Evolutionary conservation across 129 eudicot genomes (phyloP).

Genomic region (Saussurea involucrata): DNA sequence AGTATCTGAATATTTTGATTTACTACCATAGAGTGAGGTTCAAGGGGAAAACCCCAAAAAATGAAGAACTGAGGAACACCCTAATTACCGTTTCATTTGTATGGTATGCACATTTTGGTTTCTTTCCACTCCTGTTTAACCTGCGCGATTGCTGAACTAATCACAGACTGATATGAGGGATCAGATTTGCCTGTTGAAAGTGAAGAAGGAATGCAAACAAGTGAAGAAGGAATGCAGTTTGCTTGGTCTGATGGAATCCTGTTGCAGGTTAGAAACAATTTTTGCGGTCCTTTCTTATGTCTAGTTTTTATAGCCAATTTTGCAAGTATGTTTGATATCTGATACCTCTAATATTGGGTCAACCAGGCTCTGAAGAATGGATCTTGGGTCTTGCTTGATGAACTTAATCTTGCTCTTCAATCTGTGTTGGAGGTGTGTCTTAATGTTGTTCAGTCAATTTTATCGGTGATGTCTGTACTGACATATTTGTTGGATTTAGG

Average conservation of each 20-base stretch:
- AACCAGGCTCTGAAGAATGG: slow-evolving; percentile 86
- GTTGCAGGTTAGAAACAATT: slow-evolving; percentile 55
- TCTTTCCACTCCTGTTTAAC: slow-evolving; percentile 2
- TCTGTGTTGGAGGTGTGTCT: slow-evolving; percentile 84
- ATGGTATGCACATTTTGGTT: not conserved
- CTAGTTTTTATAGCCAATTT: not conserved
- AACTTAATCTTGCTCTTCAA: slow-evolving; percentile 96
- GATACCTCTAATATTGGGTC: not conserved
- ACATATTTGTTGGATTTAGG: slow-evolving; percentile 41
- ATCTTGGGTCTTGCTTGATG: slow-evolving; percentile 96
- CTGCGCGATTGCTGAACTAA: slow-evolving; percentile 8
- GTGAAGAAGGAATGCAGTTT: slow-evolving; percentile 93
- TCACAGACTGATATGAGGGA: slow-evolving; percentile 93
- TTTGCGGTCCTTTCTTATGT: not conserved
- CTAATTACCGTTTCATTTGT: no score
- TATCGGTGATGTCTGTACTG: not conserved
- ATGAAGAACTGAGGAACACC: no score
- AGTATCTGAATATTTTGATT: no score
- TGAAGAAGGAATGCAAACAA: no score
- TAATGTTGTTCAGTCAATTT: not conserved
- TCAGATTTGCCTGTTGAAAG: slow-evolving; percentile 94
- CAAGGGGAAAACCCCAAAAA: no score
- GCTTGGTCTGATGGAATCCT: slow-evolving; percentile 99
- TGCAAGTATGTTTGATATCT: slow-evolving; percentile 17
- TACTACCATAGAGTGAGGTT: no score